Conservation (phyloP, 805 yeast genomes). For the Saccharomycopsis babjevae region DNA sequence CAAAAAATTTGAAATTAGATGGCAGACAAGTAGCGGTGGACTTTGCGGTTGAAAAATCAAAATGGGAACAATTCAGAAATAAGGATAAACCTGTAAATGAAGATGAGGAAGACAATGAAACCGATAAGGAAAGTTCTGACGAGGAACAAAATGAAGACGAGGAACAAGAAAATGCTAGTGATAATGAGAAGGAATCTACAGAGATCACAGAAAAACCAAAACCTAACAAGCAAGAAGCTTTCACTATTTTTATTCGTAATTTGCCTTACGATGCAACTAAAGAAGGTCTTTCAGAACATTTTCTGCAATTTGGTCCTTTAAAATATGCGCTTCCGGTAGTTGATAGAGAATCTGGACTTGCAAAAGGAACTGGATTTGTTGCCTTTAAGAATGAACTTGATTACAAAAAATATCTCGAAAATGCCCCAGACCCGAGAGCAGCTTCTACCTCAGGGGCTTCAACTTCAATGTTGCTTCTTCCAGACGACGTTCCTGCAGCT, state of each 20-base stretch:
- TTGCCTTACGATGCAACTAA: constrained; percentile 90
- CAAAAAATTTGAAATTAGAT: constrained; percentile 66
- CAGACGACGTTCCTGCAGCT: constrained; percentile 84
- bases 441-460: constrained; percentile 33
- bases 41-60: constrained; percentile 79
- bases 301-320: constrained; percentile 73
- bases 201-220: constrained; percentile 28
- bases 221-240: constrained; percentile 56
- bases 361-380: constrained; percentile 92
- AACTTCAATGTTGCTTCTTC: constrained; percentile 56
- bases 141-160: constrained; percentile 27
- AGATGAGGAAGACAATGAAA: constrained; percentile 32
- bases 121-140: constrained; percentile 29
- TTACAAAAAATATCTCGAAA: constrained; percentile 55
- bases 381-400: constrained; percentile 61
- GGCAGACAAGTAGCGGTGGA: constrained; percentile 92
- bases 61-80: constrained; percentile 58
- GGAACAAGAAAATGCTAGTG: constrained; percentile 26
- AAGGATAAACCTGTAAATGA: constrained; percentile 32
- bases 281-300: constrained; percentile 70
- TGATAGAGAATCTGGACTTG: constrained; percentile 75
- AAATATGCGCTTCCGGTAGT: constrained; percentile 89
- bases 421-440: constrained; percentile 57
- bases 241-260: constrained; percentile 78
- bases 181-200: constrained; percentile 27